These are phyloP conservation scores for Dipteronia dyeriana DNA, from an alignment of 345 rosid genomes.

Conservation along the genomic window DNA sequence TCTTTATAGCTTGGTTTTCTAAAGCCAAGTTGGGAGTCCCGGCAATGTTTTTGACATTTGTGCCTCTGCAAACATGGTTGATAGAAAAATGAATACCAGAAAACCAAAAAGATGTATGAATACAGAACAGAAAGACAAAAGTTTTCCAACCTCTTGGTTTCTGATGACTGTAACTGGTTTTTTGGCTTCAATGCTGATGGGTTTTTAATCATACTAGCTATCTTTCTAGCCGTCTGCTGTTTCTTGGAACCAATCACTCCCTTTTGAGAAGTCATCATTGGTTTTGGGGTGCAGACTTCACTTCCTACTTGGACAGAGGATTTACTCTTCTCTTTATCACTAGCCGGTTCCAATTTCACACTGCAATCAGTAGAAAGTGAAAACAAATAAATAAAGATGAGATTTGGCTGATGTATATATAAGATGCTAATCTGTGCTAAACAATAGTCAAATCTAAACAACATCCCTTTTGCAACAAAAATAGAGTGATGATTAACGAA, in stretches of 20 bases:
- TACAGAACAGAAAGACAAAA: neutral
- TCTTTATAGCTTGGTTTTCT: conserved; percentile 93
- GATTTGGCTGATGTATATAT: neutral
- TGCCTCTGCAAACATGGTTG: conserved; percentile 35
- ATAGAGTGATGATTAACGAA: conserved; percentile 17
- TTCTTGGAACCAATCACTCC: conserved; percentile 54
- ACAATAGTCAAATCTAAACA: neutral
- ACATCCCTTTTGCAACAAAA: neutral
- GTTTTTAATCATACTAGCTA: conserved; percentile 56
- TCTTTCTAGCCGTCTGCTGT: conserved; percentile 60
- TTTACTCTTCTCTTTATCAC: conserved; percentile 41
- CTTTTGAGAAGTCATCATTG: conserved; percentile 25
- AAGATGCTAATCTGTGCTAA: neutral
- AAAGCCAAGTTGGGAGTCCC: conserved; percentile 62
- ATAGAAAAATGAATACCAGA: conserved; percentile 1
- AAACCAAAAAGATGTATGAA: neutral
- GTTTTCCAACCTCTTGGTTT: conserved; percentile 36
- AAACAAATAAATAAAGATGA: conserved; percentile 16
- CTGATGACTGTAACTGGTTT: conserved; percentile 52
- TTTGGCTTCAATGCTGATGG: conserved; percentile 58
- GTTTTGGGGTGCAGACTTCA: conserved; percentile 57
- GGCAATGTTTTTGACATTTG: conserved; percentile 30
- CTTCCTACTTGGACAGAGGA: conserved; percentile 25
- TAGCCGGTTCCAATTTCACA: conserved; percentile 26
- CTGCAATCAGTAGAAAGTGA: conserved; percentile 20